Base-by-base conservation (phyloP, 164 flowering plant genomes). In the Aristolochia californica region DNA sequence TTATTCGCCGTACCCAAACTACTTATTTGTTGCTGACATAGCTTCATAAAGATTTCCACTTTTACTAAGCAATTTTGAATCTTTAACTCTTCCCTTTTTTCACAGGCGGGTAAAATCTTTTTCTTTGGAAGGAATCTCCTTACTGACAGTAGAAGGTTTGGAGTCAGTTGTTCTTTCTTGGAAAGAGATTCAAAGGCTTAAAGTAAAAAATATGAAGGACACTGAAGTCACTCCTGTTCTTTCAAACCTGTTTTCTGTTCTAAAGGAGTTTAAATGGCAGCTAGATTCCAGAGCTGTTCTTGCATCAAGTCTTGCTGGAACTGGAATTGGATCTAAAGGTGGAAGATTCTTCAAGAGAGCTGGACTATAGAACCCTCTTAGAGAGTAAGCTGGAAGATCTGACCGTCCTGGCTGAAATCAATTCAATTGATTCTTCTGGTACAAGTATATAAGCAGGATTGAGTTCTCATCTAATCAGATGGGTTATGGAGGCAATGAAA, bases 211-310 rank as follows among this genome's bases (percentile, higher is more conserved):
- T 62, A 80, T 94, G 54, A 90, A 74, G 70, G 91, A 88, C 59
- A 57, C 69, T 59, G 97, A 86, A 63, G 70, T 86, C 25, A 76
- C 83, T 55, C 89, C 95, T 45, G 79, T 78, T 12, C 76, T 94
- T 8, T 74, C 95, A 43, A 57, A 75, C 45, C 57, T 90, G 68
- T 82, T 90, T 68, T 83, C 88, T 38, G 66, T 60, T 51, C 88
- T 94, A 22, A 86, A 79, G 68, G 91, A 88, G 70, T 70, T 94
- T 69, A 75, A 75, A 64, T 94, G 99, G 99, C 71, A 80, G 43
- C 93, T 97, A 34, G 97, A 84, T 66, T 70, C 84, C 43, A 80
- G 72, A 68, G 84, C 95, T 55, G 76, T 80, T 56, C 82, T 90
- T 43, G 72, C 80, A 48, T 74, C 87, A 49, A 59, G 70, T 66